These are phyloP conservation scores for Tricholoma matsutake DNA, from an alignment of 768 basidiomycete species.

Conservation along the genomic window DNA sequence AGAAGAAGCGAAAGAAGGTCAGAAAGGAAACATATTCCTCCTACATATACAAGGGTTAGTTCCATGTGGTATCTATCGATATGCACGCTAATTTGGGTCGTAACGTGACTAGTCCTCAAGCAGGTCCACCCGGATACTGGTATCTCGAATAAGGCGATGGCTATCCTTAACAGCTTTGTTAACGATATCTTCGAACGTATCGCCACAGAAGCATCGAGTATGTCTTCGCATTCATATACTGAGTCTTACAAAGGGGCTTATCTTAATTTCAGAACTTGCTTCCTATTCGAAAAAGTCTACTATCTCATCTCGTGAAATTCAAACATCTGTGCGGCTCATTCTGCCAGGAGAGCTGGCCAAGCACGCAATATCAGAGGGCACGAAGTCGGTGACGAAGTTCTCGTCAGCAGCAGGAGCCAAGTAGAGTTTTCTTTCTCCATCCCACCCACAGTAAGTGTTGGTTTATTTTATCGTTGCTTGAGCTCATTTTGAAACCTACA, in stretches of 20 bases:
- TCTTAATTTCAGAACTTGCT: conserved; percentile 69
- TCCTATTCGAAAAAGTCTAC: conserved; percentile 99
- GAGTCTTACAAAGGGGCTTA: neutral
- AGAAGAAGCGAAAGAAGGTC: conserved; percentile 86
- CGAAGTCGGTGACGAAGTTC: conserved; percentile 59
- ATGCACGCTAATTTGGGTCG: neutral
- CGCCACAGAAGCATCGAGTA: conserved; percentile 85
- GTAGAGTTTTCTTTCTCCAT: conserved; percentile 27
- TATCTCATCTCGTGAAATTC: conserved; percentile 97
- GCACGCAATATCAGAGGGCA: conserved; percentile 97
- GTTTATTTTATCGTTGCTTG: neutral
- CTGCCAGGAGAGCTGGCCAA: conserved; percentile 97
- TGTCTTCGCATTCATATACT: conserved; percentile 19
- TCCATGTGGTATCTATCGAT: neutral
- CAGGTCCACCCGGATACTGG: conserved; percentile 98
- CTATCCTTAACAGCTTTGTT: conserved; percentile 89
- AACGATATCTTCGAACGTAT: conserved; percentile 95
- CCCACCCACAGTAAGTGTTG: conserved; percentile 7
- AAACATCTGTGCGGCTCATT: conserved; percentile 92
- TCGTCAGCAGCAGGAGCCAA: conserved; percentile 51
- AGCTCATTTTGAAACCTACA: neutral
- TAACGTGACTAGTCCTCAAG: conserved; percentile 65
- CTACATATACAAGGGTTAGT: conserved; percentile 89
- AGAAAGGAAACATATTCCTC: conserved; percentile 93
- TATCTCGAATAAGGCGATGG: conserved; percentile 98